phyloP scores from a whole-genome alignment of 345 rosid genomes.

The Eucalyptus leucophloia region DNA sequence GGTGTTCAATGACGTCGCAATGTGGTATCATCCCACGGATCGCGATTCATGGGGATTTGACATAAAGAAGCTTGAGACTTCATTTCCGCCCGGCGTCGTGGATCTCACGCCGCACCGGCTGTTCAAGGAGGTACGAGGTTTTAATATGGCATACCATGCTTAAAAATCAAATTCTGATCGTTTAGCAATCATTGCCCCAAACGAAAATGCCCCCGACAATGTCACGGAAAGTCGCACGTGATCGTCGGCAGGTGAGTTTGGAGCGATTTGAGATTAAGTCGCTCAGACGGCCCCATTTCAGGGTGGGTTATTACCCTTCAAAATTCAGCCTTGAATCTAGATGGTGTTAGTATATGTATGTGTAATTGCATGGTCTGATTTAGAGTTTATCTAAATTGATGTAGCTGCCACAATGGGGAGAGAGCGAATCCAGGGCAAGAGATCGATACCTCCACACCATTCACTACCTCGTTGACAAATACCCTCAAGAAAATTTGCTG shows the following conservation, averaged over 20 bases:
- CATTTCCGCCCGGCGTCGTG: constrained; percentile 48
- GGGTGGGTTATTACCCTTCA: neutral
- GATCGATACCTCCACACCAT: constrained; percentile 34
- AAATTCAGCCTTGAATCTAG: neutral
- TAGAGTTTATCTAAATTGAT: neutral
- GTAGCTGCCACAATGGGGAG: constrained; percentile 78
- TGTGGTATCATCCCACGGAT: constrained; percentile 35
- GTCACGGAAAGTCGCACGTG: neutral
- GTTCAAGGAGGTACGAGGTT: neutral
- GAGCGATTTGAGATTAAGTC: neutral
- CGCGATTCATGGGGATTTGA: constrained; percentile 31
- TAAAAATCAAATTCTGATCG: neutral
- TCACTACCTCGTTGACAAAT: constrained; percentile 52
- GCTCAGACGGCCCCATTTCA: neutral
- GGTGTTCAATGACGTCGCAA: constrained; percentile 52
- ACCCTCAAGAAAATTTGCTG: constrained; percentile 71
- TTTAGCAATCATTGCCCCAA: neutral
- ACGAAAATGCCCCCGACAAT: neutral
- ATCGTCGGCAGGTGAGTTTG: neutral
- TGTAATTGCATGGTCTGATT: neutral
- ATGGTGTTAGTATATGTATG: neutral
- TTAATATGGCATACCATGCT: neutral
- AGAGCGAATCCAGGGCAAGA: constrained; percentile 22
- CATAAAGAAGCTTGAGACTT: constrained; percentile 37
- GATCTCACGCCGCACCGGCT: neutral